Conservation (phyloP, 768 basidiomycete genomes). For the Suillus brevipes region DNA sequence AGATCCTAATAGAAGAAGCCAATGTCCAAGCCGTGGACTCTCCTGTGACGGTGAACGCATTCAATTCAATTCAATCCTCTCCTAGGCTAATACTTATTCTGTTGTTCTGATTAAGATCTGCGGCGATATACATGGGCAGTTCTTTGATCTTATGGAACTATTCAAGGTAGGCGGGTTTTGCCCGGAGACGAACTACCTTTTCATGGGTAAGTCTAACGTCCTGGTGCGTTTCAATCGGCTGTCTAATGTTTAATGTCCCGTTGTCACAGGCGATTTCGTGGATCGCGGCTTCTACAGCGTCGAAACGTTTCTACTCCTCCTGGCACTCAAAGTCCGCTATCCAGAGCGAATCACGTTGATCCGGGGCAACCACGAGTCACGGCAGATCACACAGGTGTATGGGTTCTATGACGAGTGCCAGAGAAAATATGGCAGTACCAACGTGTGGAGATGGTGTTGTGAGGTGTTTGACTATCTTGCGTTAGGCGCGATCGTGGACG, state of each 20-base stretch:
- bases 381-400: conserved; percentile 96
- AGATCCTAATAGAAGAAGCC: conserved; percentile 96
- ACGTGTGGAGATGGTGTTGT: conserved; percentile 98
- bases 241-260: conserved; percentile 13
- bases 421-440: conserved; percentile 89
- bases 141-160: conserved; percentile 94
- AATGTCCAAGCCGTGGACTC: conserved; percentile 97
- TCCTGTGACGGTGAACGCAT: conserved; percentile 80
- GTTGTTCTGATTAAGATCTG: conserved; percentile 56
- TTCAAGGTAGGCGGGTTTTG: conserved; percentile 92
- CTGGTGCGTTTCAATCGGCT: conserved; percentile 9
- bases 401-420: conserved; percentile 97
- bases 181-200: conserved; percentile 92
- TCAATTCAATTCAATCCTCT: conserved; percentile 14
- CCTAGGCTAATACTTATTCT: conserved; percentile 13
- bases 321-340: conserved; percentile 95
- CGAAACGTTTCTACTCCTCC: conserved; percentile 91
- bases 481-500: conserved; percentile 94
- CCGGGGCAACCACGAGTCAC: conserved; percentile 95
- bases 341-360: conserved; percentile 97
- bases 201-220: conserved; percentile 73
- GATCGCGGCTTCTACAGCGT: conserved; percentile 97
- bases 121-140: conserved; percentile 97
- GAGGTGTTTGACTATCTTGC: conserved; percentile 98
- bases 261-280: conserved; percentile 84